Evolutionary conservation across 1,284 basidiomycete genomes (phyloP), one percentile per base, ranked within the genome.

Genomic region (Laetiporus sulphureus): DNA sequence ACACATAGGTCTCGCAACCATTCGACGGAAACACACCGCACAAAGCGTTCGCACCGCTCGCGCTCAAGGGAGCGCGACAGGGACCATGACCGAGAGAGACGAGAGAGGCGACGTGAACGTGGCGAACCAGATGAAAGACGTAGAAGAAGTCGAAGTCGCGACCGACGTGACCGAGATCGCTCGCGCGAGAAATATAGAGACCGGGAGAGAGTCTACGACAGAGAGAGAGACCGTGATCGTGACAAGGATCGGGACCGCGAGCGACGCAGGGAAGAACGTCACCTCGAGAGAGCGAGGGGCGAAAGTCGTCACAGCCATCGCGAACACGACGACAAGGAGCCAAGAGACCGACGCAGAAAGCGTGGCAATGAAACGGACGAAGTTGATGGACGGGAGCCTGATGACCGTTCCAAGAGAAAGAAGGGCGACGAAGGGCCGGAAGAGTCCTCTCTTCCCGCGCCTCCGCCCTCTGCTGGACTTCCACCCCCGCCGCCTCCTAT

Each of bases 1-100:
- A 32, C 15, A 36, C 42, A 33, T 49, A 83, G 79, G 41, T 78
- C 79, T 50, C 77, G 79, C 50, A 79, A 79, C 56, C 75, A 75
- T 57, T 87, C 83, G 11, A 77, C 77, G 32, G 84, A 86, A 56
- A 87, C 83, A 16, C 73, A 77, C 50, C 75, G 74, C 36, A 85
- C 83, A 24, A 72, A 70, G 51, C 72, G 73, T 46, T 88, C 84
- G 32, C 82, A 85, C 54, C 71, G 77, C 47, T 88, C 86, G 18
- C 65, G 66, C 38, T 87, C 85, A 27, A 65, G 65, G 32, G 72
- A 75, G 20, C n/a, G n/a, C n/a, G n/a, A n/a, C n/a, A n/a, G n/a
- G n/a, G n/a, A n/a, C n/a, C n/a, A n/a, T n/a, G n/a, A n/a, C n/a
- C 67, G 71, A 49, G 80, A 82, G 34, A 55, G 54, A 31, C 49